These are phyloP conservation scores for Cytospora leucostoma DNA, from an alignment of 2,329 filamentous ascomycete species.

Conservation along the genomic window DNA sequence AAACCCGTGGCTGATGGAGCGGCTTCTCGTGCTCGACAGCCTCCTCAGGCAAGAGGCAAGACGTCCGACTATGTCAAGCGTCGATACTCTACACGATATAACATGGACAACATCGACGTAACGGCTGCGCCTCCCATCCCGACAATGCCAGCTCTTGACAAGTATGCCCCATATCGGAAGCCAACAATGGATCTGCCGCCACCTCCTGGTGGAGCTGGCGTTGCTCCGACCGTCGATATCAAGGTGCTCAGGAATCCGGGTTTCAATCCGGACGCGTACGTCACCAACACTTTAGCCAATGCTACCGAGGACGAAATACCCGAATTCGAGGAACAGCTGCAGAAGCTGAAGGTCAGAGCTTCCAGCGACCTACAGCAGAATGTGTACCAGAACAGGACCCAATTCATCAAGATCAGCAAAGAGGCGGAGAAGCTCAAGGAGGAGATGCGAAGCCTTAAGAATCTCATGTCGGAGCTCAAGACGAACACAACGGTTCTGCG, in stretches of 20 bases:
- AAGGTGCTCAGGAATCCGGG: slow-evolving; percentile 78
- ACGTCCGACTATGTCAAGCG: slow-evolving; percentile 87
- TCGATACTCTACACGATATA: slow-evolving; percentile 89
- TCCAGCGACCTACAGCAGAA: slow-evolving; percentile 88
- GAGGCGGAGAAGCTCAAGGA: slow-evolving; percentile 96
- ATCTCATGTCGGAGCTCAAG: slow-evolving; percentile 91
- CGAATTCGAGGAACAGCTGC: slow-evolving; percentile 75
- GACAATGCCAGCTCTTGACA: slow-evolving; percentile 59
- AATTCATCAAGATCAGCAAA: slow-evolving; percentile 99
- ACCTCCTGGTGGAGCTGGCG: slow-evolving; percentile 45
- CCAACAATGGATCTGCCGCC: slow-evolving; percentile 17
- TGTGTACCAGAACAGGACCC: slow-evolving; percentile 93
- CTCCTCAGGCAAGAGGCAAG: slow-evolving; percentile 59
- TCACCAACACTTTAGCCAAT: slow-evolving; percentile 73
- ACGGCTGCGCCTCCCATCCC: slow-evolving; percentile 71
- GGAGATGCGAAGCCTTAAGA: slow-evolving; percentile 89
- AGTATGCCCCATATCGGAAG: slow-evolving; percentile 54
- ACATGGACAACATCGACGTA: slow-evolving; percentile 67
- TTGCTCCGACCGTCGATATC: slow-evolving; percentile 70
- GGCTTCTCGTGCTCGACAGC: slow-evolving; percentile 45
- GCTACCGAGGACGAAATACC: slow-evolving; percentile 85
- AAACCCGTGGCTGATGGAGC: slow-evolving; percentile 33
- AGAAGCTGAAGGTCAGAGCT: slow-evolving; percentile 75
- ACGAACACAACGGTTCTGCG: slow-evolving; percentile 69
- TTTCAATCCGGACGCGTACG: slow-evolving; percentile 55